A percentile compares a stretch with the other conserved stretches of the same genome.
phyloP scores from a whole-genome alignment of 2,329 filamentous ascomycete genomes.

The Gnomoniopsis smithogilvyi region DNA sequence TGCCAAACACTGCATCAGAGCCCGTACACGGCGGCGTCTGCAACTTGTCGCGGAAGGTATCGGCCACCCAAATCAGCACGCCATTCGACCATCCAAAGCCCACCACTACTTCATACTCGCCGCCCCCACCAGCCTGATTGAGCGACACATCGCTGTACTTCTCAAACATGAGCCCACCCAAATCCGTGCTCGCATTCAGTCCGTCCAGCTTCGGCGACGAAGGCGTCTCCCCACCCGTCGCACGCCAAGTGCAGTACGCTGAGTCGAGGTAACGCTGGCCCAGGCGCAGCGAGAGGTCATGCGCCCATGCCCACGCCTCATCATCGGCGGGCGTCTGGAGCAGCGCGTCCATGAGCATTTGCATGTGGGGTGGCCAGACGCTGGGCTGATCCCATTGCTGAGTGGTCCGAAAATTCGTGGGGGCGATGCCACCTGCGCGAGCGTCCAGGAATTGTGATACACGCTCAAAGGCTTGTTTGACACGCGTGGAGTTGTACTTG shows the following conservation, averaged over 20 bases:
- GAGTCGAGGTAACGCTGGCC: slow-evolving; percentile 66
- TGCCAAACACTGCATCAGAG: slow-evolving; percentile 32
- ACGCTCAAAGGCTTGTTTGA: slow-evolving; percentile 51
- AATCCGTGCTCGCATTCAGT: slow-evolving; percentile 36
- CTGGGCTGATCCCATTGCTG: slow-evolving; percentile 71
- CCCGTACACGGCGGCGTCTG: slow-evolving; percentile 54
- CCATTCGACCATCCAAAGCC: slow-evolving; percentile 72
- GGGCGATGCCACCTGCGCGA: slow-evolving; percentile 55
- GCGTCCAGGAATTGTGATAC: slow-evolving; percentile 50
- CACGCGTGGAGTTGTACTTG: slow-evolving; percentile 55
- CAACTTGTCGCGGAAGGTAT: slow-evolving; percentile 56
- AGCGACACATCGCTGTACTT: slow-evolving; percentile 62
- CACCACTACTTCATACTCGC: slow-evolving; percentile 67
- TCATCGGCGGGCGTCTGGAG: slow-evolving; percentile 56
- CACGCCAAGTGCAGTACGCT: slow-evolving; percentile 63
- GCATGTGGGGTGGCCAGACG: slow-evolving; percentile 66
- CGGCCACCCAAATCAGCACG: slow-evolving; percentile 63
- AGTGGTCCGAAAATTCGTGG: slow-evolving; percentile 57
- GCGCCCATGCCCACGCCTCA: slow-evolving; percentile 50
- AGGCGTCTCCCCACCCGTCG: slow-evolving; percentile 60
- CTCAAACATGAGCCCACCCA: slow-evolving; percentile 64
- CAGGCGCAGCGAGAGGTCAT: slow-evolving; percentile 53
- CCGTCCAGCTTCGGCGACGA: slow-evolving; percentile 44
- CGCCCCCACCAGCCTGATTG: slow-evolving; percentile 60
- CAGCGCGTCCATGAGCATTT: slow-evolving; percentile 61